Evolutionary conservation across 2,329 filamentous ascomycete genomes (phyloP).

Genomic region (Epichloe hybrida): DNA sequence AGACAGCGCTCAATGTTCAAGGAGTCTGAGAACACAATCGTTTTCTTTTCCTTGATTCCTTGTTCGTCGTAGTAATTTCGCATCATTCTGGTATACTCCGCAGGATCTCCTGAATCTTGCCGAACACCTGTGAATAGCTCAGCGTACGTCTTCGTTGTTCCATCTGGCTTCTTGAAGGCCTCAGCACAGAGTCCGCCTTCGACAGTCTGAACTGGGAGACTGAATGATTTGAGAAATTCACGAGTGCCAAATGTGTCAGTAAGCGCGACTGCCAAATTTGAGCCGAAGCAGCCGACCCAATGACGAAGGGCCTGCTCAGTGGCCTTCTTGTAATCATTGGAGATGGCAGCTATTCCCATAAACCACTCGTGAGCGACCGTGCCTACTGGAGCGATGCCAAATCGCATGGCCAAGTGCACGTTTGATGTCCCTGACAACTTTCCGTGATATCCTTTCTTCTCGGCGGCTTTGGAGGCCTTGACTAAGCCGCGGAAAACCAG

Average conservation of each 20-base stretch:
- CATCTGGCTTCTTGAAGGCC: slow-evolving; percentile 25
- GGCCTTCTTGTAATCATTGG: slow-evolving; percentile 68
- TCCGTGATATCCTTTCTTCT: slow-evolving; percentile 51
- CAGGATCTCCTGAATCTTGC: slow-evolving; percentile 81
- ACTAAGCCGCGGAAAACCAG: slow-evolving; percentile 80
- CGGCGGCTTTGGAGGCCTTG: slow-evolving; percentile 59
- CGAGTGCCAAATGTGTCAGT: slow-evolving; percentile 95
- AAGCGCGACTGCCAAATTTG: slow-evolving; percentile 71
- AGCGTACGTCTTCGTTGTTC: slow-evolving; percentile 53
- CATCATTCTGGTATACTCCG: slow-evolving; percentile 65
- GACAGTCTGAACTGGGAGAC: slow-evolving; percentile 41
- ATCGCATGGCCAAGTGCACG: slow-evolving; percentile 91
- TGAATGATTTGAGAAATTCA: slow-evolving; percentile 76
- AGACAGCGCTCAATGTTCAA: slow-evolving; percentile 83
- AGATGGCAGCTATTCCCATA: slow-evolving; percentile 93
- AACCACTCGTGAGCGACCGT: slow-evolving; percentile 97
- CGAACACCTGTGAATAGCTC: slow-evolving; percentile 72
- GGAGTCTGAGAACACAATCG: slow-evolving; percentile 90
- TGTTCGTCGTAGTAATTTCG: slow-evolving; percentile 66
- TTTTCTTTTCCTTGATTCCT: slow-evolving; percentile 68
- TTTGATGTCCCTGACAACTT: slow-evolving; percentile 85
- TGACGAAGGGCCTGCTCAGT: slow-evolving; percentile 75
- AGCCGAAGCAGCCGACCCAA: slow-evolving; percentile 86
- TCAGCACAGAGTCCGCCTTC: slow-evolving; percentile 28
- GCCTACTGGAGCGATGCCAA: slow-evolving; percentile 70